Conservation (phyloP, 495 filamentous ascomycete species). For the Xylaria palmicola region DNA sequence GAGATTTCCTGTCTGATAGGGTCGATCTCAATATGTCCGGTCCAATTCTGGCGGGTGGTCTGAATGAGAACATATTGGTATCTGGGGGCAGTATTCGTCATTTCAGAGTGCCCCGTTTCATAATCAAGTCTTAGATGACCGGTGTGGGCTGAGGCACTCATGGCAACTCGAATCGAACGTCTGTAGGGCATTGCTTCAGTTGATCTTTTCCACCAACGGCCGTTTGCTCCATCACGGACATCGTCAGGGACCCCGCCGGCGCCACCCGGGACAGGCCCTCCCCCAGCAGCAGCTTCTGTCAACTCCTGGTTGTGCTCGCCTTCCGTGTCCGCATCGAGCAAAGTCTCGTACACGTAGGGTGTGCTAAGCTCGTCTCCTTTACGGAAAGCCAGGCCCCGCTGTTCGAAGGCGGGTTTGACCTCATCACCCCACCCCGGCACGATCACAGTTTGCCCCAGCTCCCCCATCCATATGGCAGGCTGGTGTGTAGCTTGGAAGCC, state of each 20-base stretch:
- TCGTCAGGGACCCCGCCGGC: constrained; percentile 21
- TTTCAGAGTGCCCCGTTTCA: background rate
- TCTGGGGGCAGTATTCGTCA: background rate
- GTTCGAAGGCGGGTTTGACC: constrained; percentile 26
- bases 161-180: constrained; percentile 25
- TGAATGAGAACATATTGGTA: constrained; percentile 30
- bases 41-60: constrained; percentile 34
- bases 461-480: constrained; percentile 37
- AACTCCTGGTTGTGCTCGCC: constrained; percentile 27
- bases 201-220: constrained; percentile 21
- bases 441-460: constrained; percentile 29
- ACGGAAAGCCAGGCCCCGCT: constrained; percentile 30
- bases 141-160: constrained; percentile 29
- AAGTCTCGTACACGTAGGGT: constrained; percentile 31
- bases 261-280: constrained; percentile 29
- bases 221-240: constrained; percentile 26
- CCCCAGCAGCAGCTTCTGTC: constrained; percentile 25
- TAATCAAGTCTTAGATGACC: constrained; percentile 28
- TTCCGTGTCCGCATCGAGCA: constrained; percentile 28
- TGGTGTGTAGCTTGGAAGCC: constrained; percentile 37
- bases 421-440: constrained; percentile 25
- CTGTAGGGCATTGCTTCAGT: background rate
- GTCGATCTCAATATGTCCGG: constrained; percentile 30
- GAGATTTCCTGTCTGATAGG: constrained; percentile 24
- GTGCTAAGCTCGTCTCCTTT: constrained; percentile 32